Evolutionary conservation across 2,329 filamentous ascomycete species (phyloP).

Genomic region (Paraphaeosphaeria minitans): DNA sequence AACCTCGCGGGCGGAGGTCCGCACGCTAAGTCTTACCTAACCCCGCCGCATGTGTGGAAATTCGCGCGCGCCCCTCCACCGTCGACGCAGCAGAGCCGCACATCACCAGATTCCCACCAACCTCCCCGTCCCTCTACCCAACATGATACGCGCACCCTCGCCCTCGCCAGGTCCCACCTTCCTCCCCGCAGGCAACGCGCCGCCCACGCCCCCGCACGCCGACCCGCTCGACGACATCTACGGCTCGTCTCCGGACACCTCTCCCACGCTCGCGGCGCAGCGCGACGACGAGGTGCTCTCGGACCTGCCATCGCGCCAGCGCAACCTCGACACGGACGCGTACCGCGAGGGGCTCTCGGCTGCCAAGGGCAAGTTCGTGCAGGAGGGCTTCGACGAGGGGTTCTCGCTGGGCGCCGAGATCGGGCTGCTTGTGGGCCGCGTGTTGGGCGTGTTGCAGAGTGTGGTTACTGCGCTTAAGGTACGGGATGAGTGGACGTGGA

Average conservation of each 20-base stretch:
- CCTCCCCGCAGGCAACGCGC: slow-evolving; percentile 36
- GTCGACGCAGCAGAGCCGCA: neutral
- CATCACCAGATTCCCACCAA: neutral
- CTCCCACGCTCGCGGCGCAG: slow-evolving; percentile 31
- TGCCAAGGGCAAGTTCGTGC: slow-evolving; percentile 77
- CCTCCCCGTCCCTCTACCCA: neutral
- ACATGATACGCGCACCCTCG: slow-evolving; percentile 28
- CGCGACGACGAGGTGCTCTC: slow-evolving; percentile 56
- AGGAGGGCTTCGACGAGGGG: slow-evolving; percentile 89
- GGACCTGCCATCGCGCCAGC: slow-evolving; percentile 76
- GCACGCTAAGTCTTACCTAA: neutral
- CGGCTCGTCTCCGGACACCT: slow-evolving; percentile 48
- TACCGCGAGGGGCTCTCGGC: slow-evolving; percentile 85
- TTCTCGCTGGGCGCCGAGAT: slow-evolving; percentile 83
- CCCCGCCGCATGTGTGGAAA: neutral
- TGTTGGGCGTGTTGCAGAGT: slow-evolving; percentile 79
- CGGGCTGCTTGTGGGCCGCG: slow-evolving; percentile 73
- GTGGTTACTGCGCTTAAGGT: slow-evolving; percentile 58
- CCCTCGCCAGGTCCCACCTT: slow-evolving; percentile 33
- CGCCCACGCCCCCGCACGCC: slow-evolving; percentile 41
- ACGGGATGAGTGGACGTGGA: slow-evolving; percentile 28
- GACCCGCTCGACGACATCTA: slow-evolving; percentile 54
- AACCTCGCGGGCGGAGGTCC: neutral
- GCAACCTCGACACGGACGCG: slow-evolving; percentile 80
- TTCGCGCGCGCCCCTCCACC: neutral